Evolutionary conservation across 2,329 filamentous ascomycete genomes (phyloP), one percentile per base, ranked within the genome.

Genomic region (Colletotrichum sublineola): DNA sequence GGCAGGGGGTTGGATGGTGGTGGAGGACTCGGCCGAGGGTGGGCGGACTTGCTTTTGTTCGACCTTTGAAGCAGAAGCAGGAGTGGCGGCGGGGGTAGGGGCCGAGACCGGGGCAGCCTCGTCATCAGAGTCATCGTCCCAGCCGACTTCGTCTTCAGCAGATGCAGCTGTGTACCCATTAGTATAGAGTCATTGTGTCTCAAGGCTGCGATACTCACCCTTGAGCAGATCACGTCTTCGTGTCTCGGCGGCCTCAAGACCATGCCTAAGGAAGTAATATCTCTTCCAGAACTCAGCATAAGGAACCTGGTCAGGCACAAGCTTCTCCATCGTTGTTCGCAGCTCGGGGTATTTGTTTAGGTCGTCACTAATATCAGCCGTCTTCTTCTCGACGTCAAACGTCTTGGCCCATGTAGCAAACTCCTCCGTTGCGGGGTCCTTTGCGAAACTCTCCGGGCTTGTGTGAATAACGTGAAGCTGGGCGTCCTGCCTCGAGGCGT

Each of bases 401-500:
- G 85, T 86, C 74, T 89, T 86, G 67, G 88, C 87, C 91, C 95
- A 98, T 5, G 85, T 81, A 12, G 90, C 87, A 85, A 92, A 98
- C 81, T 97, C 91, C 18, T 89, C 87, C 61, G 91, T 91, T 9
- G 89, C 87, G 0, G 95, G 94, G 78, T 98, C 95, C 79, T 93
- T 93, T 67, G 90, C 89, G 82, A 98, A 97, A 77, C 91, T 94
- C 74, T 96, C 93, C 50, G 91, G 82, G 29, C 91, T 93, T 5
- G 94, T 95, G 81, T 99, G 96, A 72, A 99, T 95, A 44, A 97
- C 95, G 80, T 99, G 96, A 74, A 99, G 86, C 82, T 98, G 96
- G 0, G 96, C 96, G 79, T 99, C 96, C 79, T 98, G 96, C 73
- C 96, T 89, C 63, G 95, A 97, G 1, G 94, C 94, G 81, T 99